Base-by-base conservation (phyloP, 768 basidiomycete genomes). In the Termitomyces sp. region DNA sequence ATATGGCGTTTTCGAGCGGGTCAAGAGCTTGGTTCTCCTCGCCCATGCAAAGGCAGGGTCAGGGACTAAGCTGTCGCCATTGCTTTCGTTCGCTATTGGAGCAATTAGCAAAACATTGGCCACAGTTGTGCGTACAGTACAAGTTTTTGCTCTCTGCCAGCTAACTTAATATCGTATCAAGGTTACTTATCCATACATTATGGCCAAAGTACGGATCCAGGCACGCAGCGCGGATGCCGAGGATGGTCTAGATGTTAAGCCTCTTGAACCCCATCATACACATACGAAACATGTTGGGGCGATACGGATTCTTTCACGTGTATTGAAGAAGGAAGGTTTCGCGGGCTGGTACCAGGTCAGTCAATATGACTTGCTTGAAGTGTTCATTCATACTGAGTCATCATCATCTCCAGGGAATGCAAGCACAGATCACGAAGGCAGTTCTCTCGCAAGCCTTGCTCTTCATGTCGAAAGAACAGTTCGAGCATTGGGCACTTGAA, bases 381-480 rank as follows among this genome's bases (percentile, higher is more conserved):
- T 44, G 42, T 28, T 32, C 5, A 42, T 28, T 32, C 5, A 42
- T 18, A 28, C 2, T 45, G 40, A 55, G 11, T 40, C 55, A 15
- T n/a, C 32, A 11, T 16, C 20, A 33, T 48, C 45, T 2, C 8
- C 74, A 96, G 90, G 97, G 97, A 12, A 96, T 99, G 91, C 82
- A 90, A 65, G 96, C 97, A 0, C 97, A 99, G 74, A 95, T 98
- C 60, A 82, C 87, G 55, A 99, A 99, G 73, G 97, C 96, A 0
- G 96, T 98, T 13, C 76, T 99, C 15, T 92, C 94, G 8, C 97
- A 99, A 74, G 96, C 95, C 2, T 80, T 99, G 65, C 76, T 98
- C 57, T 99, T 99, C 80, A 90, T 96, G 79, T 92, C 94, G 65
- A 99, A 99, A 76, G 96, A 98, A 69, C 92, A 95, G 69, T 96